Base-by-base conservation (phyloP, 768 basidiomycete genomes). In the Paxillus ammoniavirescens region DNA sequence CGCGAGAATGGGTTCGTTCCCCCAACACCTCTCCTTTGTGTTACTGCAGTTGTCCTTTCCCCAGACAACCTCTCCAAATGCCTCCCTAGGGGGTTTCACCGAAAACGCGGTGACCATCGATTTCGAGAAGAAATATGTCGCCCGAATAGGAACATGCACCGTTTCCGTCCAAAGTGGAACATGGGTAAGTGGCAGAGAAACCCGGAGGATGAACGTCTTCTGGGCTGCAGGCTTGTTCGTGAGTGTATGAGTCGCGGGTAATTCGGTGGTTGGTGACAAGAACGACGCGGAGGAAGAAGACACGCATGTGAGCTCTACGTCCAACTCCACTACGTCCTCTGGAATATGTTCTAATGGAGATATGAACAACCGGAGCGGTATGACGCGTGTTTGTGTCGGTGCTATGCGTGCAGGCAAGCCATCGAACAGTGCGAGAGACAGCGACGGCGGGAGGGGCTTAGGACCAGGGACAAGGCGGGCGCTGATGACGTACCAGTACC, bases 371-470 rank as follows among this genome's bases (percentile, higher is more conserved):
- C 60, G 59, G 45, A 89, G 57, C 12, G 88, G 84, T 10, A 91
- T 54, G 15, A 82, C 66, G 13, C 86, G 79, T 2, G 79, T 82
- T 63, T 91, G 89, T 3, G 80, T 75, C 8, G 87, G 83, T 1
- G 80, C 83, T 21, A 90, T 73, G 30, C 71, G 74, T 23, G 65
- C 58, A 13, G 48, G 65, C 13, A 45, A 59, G 26, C 23, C 55
- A 0, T 57, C 47, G 8, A 65, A 53, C 18, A 59, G 61, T 7
- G 62, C 40, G n/a, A 65, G 35, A 9, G 56, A 54, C 31, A 71
- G 41, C 30, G 64, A 59, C 5, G 55, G 41, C 42, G 58, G 53
- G 42, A 60, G 53, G 17, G 5, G 44, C 31, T 1, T 9, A 3
- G 43, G 50, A 18, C 15, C 21, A 31, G 52, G 40, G 14, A 42